Evolutionary conservation across 1,284 basidiomycete genomes (phyloP).

Genomic region (Coriolopsis trogii): DNA sequence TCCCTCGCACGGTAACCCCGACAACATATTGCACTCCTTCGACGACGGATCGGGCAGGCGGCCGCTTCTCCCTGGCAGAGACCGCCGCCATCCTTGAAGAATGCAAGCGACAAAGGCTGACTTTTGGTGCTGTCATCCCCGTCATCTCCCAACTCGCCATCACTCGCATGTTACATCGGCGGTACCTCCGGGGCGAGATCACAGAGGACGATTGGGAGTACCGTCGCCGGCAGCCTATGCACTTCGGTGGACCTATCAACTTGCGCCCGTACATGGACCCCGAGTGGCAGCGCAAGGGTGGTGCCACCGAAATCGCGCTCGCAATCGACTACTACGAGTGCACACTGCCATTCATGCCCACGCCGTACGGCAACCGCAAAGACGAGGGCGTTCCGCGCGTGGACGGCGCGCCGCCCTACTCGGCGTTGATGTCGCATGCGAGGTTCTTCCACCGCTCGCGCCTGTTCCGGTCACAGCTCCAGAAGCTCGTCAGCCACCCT

Average conservation of each 20-base stretch:
- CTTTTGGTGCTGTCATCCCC: constrained; percentile 54
- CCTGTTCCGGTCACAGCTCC: constrained; percentile 42
- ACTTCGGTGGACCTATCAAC: constrained; percentile 52
- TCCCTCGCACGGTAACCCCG: constrained; percentile 43
- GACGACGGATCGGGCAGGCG: constrained; percentile 26
- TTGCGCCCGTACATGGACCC: constrained; percentile 53
- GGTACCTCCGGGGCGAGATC: constrained; percentile 50
- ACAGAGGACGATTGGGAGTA: constrained; percentile 54
- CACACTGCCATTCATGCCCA: constrained; percentile 54
- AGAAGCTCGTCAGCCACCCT: constrained; percentile 43
- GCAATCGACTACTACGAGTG: constrained; percentile 48
- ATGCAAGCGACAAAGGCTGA: constrained; percentile 47
- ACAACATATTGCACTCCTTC: constrained; percentile 42
- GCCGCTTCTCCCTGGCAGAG: constrained; percentile 31
- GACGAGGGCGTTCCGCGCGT: constrained; percentile 24
- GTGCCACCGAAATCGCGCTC: constrained; percentile 45
- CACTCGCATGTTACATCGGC: constrained; percentile 52
- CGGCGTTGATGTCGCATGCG: constrained; percentile 43
- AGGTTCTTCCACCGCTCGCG: constrained; percentile 50
- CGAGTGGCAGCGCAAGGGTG: constrained; percentile 50
- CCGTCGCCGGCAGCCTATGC: constrained; percentile 52
- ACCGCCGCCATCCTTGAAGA: constrained; percentile 34
- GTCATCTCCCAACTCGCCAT: constrained; percentile 58
- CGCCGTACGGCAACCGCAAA: constrained; percentile 10
- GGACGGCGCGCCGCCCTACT: constrained; percentile 42